Base-by-base conservation (phyloP, 306 rosid genomes). In the Medicago ruthenica region DNA sequence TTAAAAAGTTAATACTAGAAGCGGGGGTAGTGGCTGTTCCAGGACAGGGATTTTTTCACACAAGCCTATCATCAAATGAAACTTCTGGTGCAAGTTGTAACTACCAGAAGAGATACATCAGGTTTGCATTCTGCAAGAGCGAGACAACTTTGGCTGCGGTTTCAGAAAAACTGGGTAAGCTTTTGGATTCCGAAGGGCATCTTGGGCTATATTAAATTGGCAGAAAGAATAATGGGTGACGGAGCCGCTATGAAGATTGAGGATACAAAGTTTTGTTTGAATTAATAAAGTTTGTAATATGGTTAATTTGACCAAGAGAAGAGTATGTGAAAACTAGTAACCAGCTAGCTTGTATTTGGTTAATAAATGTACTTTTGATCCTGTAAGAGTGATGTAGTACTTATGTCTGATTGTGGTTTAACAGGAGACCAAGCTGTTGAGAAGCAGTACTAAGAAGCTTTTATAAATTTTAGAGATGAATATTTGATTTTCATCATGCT, bases 21-120 rank as follows among this genome's bases (percentile, higher is more conserved):
- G 94, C 91, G 0, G 97, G 92, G 31, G 90, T 93, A 77, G 98
- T 91, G 87, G 97, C 96, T 16, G 97, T 93, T 77, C 97, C 96
- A 67, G 94, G 97, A 40, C 82, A 87, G 67, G 91, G 93, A 61
- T 91, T 93, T 79, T 91, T 93, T 31, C 96, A 82, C 53, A 17
- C 85, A 14, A 70, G 83, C 55, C 75, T 54, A 18, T 58, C 57
- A 14, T 75, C 62, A 41, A 77, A 82, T 67, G 91, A 84, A 79
- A 58, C 1, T 79, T 78, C 83, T 48, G 34, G 40, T 37, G 70
- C 5, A 16, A 80, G 39, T 31, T 67, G 20, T 74, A 47, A 58
- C 74, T 91, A 88, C 50, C 93, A 84, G 50, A 84, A 79, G 76
- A 84, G 96, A 76, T 89, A 87, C 75, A 82, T 93, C 66, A 84